Evolutionary conservation across 306 rosid species (phyloP), one percentile per base, ranked within the genome.

Genomic region (Glycine tomentella): DNA sequence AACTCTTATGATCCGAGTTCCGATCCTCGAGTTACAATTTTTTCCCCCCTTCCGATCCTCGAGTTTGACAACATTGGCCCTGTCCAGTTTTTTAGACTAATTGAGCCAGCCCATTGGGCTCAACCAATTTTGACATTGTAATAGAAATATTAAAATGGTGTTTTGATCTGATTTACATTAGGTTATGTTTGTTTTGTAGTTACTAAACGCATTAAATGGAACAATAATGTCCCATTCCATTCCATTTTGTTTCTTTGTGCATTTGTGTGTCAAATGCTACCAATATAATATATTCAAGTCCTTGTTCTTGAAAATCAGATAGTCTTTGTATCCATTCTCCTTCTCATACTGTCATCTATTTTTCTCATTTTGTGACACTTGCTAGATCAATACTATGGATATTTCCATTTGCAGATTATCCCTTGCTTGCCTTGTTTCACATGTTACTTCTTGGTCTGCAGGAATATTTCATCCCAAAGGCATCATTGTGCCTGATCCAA

Each of bases 391-490:
- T 81, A 15, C 70, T 73, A 25, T 10, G 49, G 63, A 17, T 74
- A 49, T 59, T 49, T 71, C 12, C 17, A 36, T 73, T 82, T 70
- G 49, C 62, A n/a, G 46, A 49, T 77, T 67, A 79, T 85, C 69
- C 66, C 15, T 78, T 6, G 16, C 51, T 34, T 16, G 44, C 72
- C 38, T 36, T 48, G 45, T 64, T 70, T 72, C 62, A 77, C 34
- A 34, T 48, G 33, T 75, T 81, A 14, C 8, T 11, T 74, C 2
- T 72, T 3, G 58, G 77, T 75, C 38, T 87, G 75, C 88, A 95
- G 99, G 99, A 56, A 91, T 95, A 80, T 93, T 83, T 84, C 57
- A 72, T 53, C 93, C 89, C 34, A 91, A 91, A 87, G 96, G 98
- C 34, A 84, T 93, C 67, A 72, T 51, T 48, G 99, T 95, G 81